phyloP scores from a whole-genome alignment of 2,329 filamentous ascomycete genomes.

The Botrytis hyacinthi region DNA sequence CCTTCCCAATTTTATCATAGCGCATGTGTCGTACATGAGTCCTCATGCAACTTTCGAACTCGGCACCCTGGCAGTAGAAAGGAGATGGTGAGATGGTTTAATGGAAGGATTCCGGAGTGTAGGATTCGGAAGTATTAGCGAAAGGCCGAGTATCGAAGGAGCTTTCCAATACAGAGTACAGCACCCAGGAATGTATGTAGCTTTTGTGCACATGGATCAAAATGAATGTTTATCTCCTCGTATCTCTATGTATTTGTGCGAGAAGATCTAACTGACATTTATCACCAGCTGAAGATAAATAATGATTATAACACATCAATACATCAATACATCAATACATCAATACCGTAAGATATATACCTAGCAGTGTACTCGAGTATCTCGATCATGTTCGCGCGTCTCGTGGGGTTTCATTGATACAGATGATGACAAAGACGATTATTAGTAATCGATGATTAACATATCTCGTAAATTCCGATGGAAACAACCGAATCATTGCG shows the following conservation, averaged over 20 bases:
- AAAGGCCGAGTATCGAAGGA: background rate
- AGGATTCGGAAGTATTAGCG: background rate
- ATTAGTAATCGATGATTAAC: background rate
- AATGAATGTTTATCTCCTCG: background rate
- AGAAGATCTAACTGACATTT: background rate
- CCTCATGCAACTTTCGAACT: conserved; percentile 7
- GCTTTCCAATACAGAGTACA: background rate
- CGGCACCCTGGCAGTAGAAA: background rate
- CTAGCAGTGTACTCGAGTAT: too few relatives aligned
- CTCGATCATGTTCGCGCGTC: too few relatives aligned
- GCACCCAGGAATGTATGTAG: background rate
- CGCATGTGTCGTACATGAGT: background rate
- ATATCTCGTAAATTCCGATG: background rate
- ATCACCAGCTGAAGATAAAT: too few relatives aligned
- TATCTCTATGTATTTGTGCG: background rate
- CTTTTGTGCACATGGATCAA: background rate
- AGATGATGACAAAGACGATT: background rate
- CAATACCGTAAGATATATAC: too few relatives aligned
- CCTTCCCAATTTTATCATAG: background rate
- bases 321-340: too few relatives aligned
- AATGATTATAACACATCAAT: too few relatives aligned
- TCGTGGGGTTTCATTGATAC: too few relatives aligned
- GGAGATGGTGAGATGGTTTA: background rate
- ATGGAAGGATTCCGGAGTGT: background rate
- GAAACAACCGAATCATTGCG: conserved; percentile 4